Evolutionary conservation across 176 grass and related monocot genomes (phyloP).

Genomic region (Bolboschoenus planiculmis): DNA sequence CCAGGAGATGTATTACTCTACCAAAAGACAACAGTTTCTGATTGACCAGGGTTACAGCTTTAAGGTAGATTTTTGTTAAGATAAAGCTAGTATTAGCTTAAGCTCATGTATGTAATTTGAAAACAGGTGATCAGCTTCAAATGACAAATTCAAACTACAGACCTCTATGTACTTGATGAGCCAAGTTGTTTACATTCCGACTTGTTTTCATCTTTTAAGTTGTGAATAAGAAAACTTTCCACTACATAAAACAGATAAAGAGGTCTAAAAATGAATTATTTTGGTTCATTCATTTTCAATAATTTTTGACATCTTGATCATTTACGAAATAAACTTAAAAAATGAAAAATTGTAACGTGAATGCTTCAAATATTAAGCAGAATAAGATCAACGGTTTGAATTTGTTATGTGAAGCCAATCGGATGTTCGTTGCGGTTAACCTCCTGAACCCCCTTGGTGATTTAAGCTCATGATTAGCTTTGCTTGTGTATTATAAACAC

Average conservation of each 20-base stretch:
- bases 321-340: not conserved
- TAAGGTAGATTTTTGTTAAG: constrained; percentile 48
- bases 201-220: not conserved
- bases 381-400: not conserved
- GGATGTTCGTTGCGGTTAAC: not conserved
- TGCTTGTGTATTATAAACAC: not conserved
- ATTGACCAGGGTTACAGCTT: constrained; percentile 99
- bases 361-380: not conserved
- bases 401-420: not conserved
- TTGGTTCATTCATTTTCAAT: not conserved
- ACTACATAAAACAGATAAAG: not conserved
- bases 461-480: not conserved
- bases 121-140: not conserved
- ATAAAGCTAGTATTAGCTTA: not conserved
- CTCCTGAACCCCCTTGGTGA: not conserved
- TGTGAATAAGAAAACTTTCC: not conserved
- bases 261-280: not conserved
- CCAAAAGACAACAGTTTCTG: constrained; percentile 97
- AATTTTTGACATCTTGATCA: not conserved
- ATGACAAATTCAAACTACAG: not conserved
- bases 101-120: not conserved
- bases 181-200: not conserved
- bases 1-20: constrained; percentile 99
- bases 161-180: not conserved
- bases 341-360: not conserved